Evolutionary conservation across 331 rosid genomes (phyloP).

Genomic region (Saraca asoca): DNA sequence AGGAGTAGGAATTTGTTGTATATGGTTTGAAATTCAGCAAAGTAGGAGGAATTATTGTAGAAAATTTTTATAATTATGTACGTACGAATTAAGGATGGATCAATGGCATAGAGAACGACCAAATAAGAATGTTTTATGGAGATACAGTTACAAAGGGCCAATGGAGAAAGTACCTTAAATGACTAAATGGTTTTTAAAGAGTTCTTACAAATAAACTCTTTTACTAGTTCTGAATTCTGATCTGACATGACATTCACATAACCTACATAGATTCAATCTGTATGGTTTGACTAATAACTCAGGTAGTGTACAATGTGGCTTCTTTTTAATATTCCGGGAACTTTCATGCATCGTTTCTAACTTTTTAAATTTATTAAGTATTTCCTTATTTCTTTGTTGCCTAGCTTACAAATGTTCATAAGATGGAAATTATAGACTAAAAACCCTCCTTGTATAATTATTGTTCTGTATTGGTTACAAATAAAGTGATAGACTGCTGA

Average conservation of each 20-base stretch:
- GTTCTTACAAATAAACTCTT: constrained; percentile 1
- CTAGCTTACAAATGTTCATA: not conserved
- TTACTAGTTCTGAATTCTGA: constrained; percentile 5
- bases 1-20: not conserved
- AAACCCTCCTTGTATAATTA: not conserved
- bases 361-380: not conserved
- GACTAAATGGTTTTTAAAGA: not conserved
- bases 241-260: not conserved
- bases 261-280: not conserved
- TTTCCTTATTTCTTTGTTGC: constrained; percentile 5
- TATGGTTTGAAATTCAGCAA: not conserved
- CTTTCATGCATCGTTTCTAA: not conserved
- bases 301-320: not conserved
- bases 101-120: too few relatives aligned
- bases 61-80: too few relatives aligned
- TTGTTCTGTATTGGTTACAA: not conserved
- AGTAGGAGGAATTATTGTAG: not conserved
- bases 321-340: not conserved
- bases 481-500: too few relatives aligned
- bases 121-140: not conserved
- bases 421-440: not conserved
- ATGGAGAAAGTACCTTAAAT: not conserved
- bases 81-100: too few relatives aligned
- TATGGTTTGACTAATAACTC: constrained; percentile 5
- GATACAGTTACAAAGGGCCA: not conserved